Conservation (phyloP, 305 asterid species). For the Fraxinus ornus region DNA sequence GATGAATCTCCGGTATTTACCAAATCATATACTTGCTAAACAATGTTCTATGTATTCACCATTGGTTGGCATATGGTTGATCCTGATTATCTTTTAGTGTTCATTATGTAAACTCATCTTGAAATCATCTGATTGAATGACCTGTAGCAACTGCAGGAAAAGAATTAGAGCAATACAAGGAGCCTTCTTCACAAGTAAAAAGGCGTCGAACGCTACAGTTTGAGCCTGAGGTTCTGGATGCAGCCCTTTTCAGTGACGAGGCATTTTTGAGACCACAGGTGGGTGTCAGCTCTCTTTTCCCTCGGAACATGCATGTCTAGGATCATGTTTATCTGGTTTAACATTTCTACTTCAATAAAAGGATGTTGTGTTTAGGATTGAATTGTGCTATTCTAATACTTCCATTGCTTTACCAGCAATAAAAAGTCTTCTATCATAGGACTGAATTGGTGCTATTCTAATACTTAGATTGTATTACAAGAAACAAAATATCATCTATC, state of each 20-base stretch:
- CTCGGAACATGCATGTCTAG: conserved; percentile 1
- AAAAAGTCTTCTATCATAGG: neutral
- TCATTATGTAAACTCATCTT: neutral
- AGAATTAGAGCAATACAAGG: conserved; percentile 40
- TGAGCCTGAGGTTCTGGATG: conserved; percentile 51
- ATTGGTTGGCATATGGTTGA: neutral
- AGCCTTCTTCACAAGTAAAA: conserved; percentile 57
- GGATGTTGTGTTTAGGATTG: neutral
- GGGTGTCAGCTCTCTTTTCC: conserved; percentile 19
- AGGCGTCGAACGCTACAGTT: conserved; percentile 82
- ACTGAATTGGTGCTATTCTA: neutral
- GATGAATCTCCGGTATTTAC: neutral
- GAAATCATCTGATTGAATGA: conserved; percentile 15
- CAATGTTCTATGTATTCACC: neutral
- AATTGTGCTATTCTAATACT: neutral
- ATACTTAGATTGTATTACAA: neutral
- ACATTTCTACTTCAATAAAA: neutral
- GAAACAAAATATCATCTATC: neutral
- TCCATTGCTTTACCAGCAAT: conserved; percentile 6
- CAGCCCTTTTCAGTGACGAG: conserved; percentile 47
- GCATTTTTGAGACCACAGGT: conserved; percentile 69
- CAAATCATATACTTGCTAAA: neutral
- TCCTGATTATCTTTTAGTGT: neutral
- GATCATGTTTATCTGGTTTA: conserved; percentile 1
- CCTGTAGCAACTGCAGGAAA: conserved; percentile 52